These are phyloP conservation scores for Metschnikowia lachancei DNA, from an alignment of 805 yeast genomes.

Conservation along the genomic window DNA sequence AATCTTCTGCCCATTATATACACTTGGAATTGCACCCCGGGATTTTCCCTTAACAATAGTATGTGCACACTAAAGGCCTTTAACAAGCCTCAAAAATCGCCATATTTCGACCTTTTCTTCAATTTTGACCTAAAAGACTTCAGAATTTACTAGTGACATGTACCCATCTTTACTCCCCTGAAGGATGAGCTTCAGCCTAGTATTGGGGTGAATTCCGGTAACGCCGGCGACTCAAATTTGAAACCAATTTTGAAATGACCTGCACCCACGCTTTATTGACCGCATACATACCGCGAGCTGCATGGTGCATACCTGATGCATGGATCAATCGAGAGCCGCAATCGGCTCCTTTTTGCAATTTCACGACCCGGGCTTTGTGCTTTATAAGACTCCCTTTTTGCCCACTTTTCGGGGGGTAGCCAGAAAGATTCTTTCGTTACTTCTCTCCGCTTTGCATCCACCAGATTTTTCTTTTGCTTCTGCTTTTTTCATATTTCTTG, in stretches of 20 bases:
- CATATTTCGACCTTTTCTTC: no score
- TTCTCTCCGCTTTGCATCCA: background rate
- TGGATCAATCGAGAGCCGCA: background rate
- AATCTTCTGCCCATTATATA: no score
- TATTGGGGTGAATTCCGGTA: no score
- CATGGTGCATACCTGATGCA: slow-evolving; percentile 1
- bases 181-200: no score
- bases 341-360: slow-evolving; percentile 7
- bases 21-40: no score
- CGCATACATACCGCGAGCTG: background rate
- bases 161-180: no score
- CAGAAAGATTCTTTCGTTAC: no score
- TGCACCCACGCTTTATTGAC: background rate
- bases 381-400: background rate
- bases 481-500: background rate
- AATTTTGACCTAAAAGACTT: no score
- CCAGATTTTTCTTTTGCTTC: background rate
- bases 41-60: no score
- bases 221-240: background rate
- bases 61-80: no score
- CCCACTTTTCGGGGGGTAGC: background rate
- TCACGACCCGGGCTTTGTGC: slow-evolving; percentile 5
- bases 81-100: no score
- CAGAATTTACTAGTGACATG: no score
- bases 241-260: slow-evolving; percentile 1